Base-by-base conservation (phyloP, 2,329 filamentous ascomycete genomes). In the Knoxdaviesia capensis region DNA sequence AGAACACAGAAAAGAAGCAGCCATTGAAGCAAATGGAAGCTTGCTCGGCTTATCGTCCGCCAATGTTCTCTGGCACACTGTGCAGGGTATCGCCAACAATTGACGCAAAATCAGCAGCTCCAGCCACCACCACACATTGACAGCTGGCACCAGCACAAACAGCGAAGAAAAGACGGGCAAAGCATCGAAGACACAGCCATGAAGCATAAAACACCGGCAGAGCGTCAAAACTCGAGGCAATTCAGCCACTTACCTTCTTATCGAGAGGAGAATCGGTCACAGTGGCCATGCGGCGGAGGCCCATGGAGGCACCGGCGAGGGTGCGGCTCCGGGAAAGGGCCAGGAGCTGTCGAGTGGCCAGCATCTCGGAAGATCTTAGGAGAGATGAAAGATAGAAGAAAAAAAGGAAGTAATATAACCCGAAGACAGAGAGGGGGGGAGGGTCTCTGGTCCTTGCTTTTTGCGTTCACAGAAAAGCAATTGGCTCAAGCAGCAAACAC, bases 261-360 rank as follows among this genome's bases (percentile, higher is more conserved):
- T 87, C 83, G 52, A 98, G 78, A 54, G 85, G 76, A 58, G 77
- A 77, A 65, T 94, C 84, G 55, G 76, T 72, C 57, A 86, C 80
- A 53, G 87, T 92, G 49, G 88, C 88, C 69, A 94, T 77, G 53
- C 77, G 69, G 53, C 77, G 72, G 55, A 77, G 60, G 58, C 71
- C 65, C 55, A 77, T 62, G 70, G 76, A 64, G 61, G 65, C 63
- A 54, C 64, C 59, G 52, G 58, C 58, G 47, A 65, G 54, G 58
- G 64, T 65, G 55, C 76, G 70, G 63, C 66, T 65, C 64, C 71
- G 74, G 68, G 73, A 69, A 53, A 71, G 58, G 68, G 74, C 74
- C 67, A 78, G 66, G 62, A 78, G 65, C 67, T 79, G 76, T 68
- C 77, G 70, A 58, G 77, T 73, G 56, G 74, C 76, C 66, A 82